Conservation (phyloP, 331 rosid genomes). For the Malus hybrid region DNA sequence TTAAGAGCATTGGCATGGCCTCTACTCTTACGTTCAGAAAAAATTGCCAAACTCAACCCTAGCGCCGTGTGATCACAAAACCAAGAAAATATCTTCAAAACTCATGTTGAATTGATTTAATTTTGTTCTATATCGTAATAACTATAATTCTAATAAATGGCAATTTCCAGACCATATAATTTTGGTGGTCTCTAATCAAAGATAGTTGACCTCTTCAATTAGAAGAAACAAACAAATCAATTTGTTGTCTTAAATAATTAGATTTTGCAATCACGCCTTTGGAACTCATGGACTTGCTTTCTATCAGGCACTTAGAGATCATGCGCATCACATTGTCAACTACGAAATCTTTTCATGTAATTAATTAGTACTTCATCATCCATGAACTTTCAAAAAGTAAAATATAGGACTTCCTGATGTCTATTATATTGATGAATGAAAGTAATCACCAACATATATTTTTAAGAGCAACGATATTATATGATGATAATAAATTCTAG, state of each 20-base stretch:
- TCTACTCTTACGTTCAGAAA: too few relatives aligned
- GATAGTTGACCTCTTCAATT: not conserved
- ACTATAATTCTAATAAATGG: too few relatives aligned
- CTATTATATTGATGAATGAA: not conserved
- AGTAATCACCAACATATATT: not conserved
- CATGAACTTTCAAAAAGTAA: not conserved
- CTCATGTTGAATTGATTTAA: not conserved
- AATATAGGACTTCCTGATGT: not conserved
- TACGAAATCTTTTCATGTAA: not conserved
- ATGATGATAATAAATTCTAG: too few relatives aligned
- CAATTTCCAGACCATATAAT: not conserved
- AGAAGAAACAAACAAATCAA: not conserved
- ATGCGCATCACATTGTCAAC: slow-evolving; percentile 35
- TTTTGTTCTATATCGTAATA: not conserved
- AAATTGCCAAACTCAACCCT: too few relatives aligned
- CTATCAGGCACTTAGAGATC: slow-evolving; percentile 15
- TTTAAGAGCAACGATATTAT: too few relatives aligned
- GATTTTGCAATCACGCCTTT: not conserved
- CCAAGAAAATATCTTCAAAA: not conserved
- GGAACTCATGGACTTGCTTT: slow-evolving; percentile 5
- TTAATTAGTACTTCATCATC: not conserved
- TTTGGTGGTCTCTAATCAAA: not conserved
- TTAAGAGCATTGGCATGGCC: not conserved
- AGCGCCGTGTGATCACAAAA: not conserved
- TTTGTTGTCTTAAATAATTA: not conserved